Evolutionary conservation across 352 stramenopile genomes (phyloP), one percentile per base, ranked within the genome.

Genomic region (Poterioochromonas sp.): DNA sequence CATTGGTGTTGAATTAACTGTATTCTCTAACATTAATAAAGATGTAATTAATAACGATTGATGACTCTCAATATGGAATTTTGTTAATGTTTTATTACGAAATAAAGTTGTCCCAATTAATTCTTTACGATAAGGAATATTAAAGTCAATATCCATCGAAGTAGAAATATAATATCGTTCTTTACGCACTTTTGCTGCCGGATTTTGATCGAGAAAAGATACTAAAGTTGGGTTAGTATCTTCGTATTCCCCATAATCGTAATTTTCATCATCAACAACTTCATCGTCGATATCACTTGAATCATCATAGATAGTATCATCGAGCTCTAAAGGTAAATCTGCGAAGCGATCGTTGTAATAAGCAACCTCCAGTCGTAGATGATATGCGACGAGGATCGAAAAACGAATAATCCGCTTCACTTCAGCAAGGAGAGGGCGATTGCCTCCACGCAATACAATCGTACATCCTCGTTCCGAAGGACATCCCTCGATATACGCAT

Each of bases 401-500:
- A 90, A 90, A 18, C 87, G 86, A 54, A 95, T 89, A 29, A 98
- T 85, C 53, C 83, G 78, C 83, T 98, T 98, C 5, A 98, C 85
- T 49, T 95, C 63, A n/a, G 92, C 90, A 5, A 98, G 84, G 34
- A 91, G 89, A 35, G 80, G 80, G 65, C 93, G 92, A 65, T 86
- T 91, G 37, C 87, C 90, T 0, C 94, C 94, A 35, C 92, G 90
- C 51, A 98, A 86, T 47, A 97, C 82, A 41, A 98, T 87, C 0
- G 93, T 97, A 76, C 91, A 97, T 41, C 93, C 93, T 77, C 96
- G 90, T 29, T 95, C 81, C 44, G 93, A 92, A 34, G 95, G 92
- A 79, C 92, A 98, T 22, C 94, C 93, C 80, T 98, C 91, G 43
- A 98, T 82, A 80, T 97, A 95, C 40, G 95, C 84, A 80, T 95